Percentiles rank a stretch among this genome's conserved stretches.
Evolutionary conservation across 345 rosid species (phyloP).

Genomic region (Lepidium didymum): DNA sequence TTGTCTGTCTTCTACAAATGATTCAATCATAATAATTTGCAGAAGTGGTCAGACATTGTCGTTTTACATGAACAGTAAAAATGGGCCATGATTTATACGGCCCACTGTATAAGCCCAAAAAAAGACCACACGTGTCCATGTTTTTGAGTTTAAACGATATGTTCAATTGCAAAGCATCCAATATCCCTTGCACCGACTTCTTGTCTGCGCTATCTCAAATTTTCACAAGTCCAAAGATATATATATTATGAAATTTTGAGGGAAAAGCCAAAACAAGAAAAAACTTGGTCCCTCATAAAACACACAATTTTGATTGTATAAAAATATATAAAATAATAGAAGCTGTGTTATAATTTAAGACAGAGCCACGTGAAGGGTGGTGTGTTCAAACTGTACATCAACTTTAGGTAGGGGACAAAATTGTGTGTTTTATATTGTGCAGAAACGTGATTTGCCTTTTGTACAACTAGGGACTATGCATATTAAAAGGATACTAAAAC

Average conservation of each 20-base stretch:
- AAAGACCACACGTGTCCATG: slow-evolving; percentile 23
- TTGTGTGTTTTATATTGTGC: too few relatives aligned
- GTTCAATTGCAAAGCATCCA: not conserved
- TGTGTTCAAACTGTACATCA: slow-evolving; percentile 7
- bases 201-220: slow-evolving; percentile 5
- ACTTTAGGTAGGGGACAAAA: too few relatives aligned
- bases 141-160: not conserved
- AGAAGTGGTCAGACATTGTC: not conserved
- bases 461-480: slow-evolving; percentile 17
- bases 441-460: slow-evolving; percentile 25
- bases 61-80: not conserved
- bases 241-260: too few relatives aligned
- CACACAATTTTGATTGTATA: too few relatives aligned
- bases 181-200: slow-evolving; percentile 2
- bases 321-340: too few relatives aligned
- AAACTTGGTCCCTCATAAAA: not conserved
- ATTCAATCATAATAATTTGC: not conserved
- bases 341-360: not conserved
- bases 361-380: slow-evolving; percentile 20
- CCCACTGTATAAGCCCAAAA: slow-evolving; percentile 3
- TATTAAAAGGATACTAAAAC: slow-evolving; percentile 6
- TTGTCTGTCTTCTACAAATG: not conserved
- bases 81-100: not conserved
- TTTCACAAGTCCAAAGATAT: too few relatives aligned
- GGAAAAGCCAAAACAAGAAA: too few relatives aligned